Percentiles rank a stretch among this genome's conserved stretches.
phyloP scores from a whole-genome alignment of 345 rosid genomes.

The Gossypium sturtianum region DNA sequence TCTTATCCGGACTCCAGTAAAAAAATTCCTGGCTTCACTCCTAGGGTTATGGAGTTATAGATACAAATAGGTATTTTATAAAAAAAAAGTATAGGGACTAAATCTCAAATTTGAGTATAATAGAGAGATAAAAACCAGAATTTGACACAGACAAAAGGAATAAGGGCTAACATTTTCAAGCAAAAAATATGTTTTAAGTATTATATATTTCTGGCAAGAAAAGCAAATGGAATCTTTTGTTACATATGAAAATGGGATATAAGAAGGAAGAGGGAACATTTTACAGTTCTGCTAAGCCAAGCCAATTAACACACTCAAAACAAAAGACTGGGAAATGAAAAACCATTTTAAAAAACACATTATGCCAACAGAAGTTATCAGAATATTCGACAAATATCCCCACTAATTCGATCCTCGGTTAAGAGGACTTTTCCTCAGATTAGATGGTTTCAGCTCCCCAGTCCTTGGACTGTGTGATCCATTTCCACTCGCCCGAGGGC shows the following conservation, averaged over 20 bases:
- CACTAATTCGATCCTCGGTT: constrained; percentile 29
- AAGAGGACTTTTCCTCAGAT: constrained; percentile 71
- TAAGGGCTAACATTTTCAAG: neutral
- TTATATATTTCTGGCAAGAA: constrained; percentile 8
- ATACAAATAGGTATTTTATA: too few species aligned
- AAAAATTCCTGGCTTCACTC: too few species aligned
- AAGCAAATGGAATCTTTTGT: constrained; percentile 13
- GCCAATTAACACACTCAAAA: constrained; percentile 22
- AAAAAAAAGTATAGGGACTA: neutral
- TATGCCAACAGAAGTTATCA: constrained; percentile 14
- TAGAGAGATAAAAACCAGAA: neutral
- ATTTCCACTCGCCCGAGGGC: constrained; percentile 45
- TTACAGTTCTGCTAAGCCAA: constrained; percentile 24
- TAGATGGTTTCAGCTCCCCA: constrained; percentile 39
- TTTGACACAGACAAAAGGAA: neutral
- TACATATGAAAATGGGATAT: constrained; percentile 12
- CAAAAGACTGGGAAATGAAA: constrained; percentile 15
- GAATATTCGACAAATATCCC: constrained; percentile 13
- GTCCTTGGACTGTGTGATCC: constrained; percentile 43
- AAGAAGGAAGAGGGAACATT: constrained; percentile 16
- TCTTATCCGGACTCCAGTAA: too few species aligned
- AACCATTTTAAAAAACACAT: constrained; percentile 24
- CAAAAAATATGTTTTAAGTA: neutral
- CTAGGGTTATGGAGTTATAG: too few species aligned
- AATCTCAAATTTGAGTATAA: too few species aligned